Conservation (phyloP, 768 basidiomycete genomes). For the Lentinula sp. region DNA sequence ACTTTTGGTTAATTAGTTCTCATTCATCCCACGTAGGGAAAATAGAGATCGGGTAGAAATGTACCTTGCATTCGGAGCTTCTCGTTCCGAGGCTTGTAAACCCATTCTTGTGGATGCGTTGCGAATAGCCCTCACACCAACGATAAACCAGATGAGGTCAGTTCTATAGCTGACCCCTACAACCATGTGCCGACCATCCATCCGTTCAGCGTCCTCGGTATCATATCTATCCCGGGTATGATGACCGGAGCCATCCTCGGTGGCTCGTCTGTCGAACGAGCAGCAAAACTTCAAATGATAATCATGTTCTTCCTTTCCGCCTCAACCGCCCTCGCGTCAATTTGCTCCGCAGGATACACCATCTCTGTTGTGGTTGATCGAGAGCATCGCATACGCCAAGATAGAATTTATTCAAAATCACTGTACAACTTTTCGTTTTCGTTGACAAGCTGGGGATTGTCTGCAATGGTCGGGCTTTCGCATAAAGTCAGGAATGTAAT, state of each 20-base stretch:
- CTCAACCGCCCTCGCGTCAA: slow-evolving; percentile 64
- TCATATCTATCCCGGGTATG: slow-evolving; percentile 83
- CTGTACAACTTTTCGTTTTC: slow-evolving; percentile 1
- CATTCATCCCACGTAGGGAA: slow-evolving; percentile 38
- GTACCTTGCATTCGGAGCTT: slow-evolving; percentile 81
- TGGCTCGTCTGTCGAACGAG: slow-evolving; percentile 79
- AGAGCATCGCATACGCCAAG: slow-evolving; percentile 58
- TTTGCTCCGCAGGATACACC: slow-evolving; percentile 55
- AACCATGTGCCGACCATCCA: background rate
- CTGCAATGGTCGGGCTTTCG: background rate
- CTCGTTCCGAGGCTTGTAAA: slow-evolving; percentile 75
- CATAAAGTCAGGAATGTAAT: background rate
- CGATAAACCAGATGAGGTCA: slow-evolving; percentile 83
- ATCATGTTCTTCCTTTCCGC: slow-evolving; percentile 94
- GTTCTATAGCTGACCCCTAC: slow-evolving; percentile 1
- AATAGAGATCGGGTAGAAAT: slow-evolving; percentile 83
- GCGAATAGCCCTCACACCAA: slow-evolving; percentile 73
- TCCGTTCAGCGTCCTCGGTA: slow-evolving; percentile 57
- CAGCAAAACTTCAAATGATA: slow-evolving; percentile 84
- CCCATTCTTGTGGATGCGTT: slow-evolving; percentile 77
- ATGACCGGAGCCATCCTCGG: slow-evolving; percentile 91
- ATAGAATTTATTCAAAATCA: slow-evolving; percentile 47
- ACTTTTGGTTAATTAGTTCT: no score
- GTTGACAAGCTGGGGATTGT: background rate
- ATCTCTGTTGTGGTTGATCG: slow-evolving; percentile 61